Evolutionary conservation across 139 green algal species (phyloP).

Genomic region (Astrephomene gubernaculifera): DNA sequence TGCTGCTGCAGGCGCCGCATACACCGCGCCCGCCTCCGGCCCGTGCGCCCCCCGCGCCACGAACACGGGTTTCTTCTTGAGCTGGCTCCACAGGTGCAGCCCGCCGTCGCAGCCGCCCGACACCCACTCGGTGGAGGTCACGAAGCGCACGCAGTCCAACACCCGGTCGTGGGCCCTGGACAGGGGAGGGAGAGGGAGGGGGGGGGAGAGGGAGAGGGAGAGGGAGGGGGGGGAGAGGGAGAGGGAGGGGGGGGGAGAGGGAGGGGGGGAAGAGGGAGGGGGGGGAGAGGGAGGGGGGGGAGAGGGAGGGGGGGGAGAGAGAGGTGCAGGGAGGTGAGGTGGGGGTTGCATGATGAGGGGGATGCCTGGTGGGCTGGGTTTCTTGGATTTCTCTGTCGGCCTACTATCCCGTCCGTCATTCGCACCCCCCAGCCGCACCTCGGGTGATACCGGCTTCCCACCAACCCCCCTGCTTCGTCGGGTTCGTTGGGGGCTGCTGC

Average conservation of each 20-base stretch:
- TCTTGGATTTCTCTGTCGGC: too few relatives aligned
- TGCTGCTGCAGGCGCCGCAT: constrained; percentile 24
- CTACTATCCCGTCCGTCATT: too few relatives aligned
- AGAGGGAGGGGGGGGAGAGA: neutral
- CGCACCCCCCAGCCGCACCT: too few relatives aligned
- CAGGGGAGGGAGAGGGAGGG: neutral
- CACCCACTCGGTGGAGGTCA: constrained; percentile 86
- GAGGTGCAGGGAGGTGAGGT: neutral
- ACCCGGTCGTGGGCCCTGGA: constrained; percentile 50
- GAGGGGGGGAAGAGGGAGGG: neutral
- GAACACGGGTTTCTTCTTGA: constrained; percentile 83
- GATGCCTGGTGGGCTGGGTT: too few relatives aligned
- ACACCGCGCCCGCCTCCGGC: neutral
- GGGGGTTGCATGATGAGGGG: neutral
- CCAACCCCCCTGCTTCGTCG: too few relatives aligned
- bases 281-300: neutral
- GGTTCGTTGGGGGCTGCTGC: too few relatives aligned
- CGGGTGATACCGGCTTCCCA: too few relatives aligned
- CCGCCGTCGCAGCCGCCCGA: constrained; percentile 46
- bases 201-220: neutral
- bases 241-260: neutral
- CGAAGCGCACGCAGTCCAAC: constrained; percentile 77
- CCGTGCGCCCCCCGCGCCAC: constrained; percentile 51
- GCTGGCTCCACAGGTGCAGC: constrained; percentile 74
- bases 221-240: neutral